phyloP scores from a whole-genome alignment of 805 yeast genomes.

The Candida qinlingensis region DNA sequence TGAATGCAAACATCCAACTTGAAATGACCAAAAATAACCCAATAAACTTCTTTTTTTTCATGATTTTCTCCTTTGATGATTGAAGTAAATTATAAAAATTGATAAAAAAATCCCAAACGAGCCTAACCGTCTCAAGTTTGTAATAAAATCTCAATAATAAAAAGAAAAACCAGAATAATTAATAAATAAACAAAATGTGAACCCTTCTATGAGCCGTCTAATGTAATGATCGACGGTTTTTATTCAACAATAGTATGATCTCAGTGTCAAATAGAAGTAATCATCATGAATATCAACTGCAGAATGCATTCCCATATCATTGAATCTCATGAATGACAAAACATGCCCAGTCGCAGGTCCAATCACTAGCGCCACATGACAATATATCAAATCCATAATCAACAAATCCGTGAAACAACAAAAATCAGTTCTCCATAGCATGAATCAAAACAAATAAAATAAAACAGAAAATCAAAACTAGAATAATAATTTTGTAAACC shows the following conservation, averaged over 20 bases:
- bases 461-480: background rate
- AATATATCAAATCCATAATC: background rate
- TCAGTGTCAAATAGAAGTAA: background rate
- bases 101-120: conserved; percentile 5
- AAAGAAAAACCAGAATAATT: background rate
- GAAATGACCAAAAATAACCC: background rate
- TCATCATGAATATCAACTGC: background rate
- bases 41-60: background rate
- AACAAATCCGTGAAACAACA: background rate
- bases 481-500: too few species aligned
- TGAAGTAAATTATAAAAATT: background rate
- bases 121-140: conserved; percentile 9
- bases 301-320: too few species aligned
- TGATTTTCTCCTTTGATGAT: background rate
- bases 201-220: too few species aligned
- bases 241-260: background rate
- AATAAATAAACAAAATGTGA: background rate
- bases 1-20: too few species aligned
- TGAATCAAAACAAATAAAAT: background rate
- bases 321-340: background rate
- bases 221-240: too few species aligned
- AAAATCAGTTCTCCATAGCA: background rate
- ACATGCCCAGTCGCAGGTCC: conserved; percentile 23
- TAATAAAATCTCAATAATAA: background rate
- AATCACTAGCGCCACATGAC: conserved; percentile 24